A percentile compares a stretch with the other conserved stretches of the same genome.
Evolutionary conservation across 768 basidiomycete species (phyloP).

Genomic region (Boletus rex-veris): DNA sequence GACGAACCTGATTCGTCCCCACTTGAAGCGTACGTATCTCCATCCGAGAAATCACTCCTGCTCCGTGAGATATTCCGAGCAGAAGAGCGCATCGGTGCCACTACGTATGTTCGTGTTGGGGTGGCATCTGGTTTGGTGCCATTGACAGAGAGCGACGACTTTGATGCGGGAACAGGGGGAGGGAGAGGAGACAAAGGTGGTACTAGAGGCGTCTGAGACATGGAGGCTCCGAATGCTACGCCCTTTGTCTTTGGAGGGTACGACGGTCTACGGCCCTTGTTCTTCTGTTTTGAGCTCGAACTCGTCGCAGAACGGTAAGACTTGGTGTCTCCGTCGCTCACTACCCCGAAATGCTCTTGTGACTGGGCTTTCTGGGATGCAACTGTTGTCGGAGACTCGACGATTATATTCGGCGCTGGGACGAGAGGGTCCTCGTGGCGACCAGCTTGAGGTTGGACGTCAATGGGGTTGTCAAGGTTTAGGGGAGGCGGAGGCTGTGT

Average conservation of each 20-base stretch:
- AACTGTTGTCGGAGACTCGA: conserved; percentile 23
- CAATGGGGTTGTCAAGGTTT: conserved; percentile 19
- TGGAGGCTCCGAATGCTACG: conserved; percentile 62
- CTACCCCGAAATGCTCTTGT: conserved; percentile 13
- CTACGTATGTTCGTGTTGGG: not conserved
- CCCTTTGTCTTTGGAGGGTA: conserved; percentile 43
- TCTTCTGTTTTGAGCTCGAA: conserved; percentile 26
- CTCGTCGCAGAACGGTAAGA: conserved; percentile 26
- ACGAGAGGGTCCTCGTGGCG: conserved; percentile 21
- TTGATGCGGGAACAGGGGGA: conserved; percentile 14
- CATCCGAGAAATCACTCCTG: conserved; percentile 30
- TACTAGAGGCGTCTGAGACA: conserved; percentile 55
- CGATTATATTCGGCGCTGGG: conserved; percentile 2
- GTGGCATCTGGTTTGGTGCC: conserved; percentile 11
- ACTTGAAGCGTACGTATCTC: conserved; percentile 24
- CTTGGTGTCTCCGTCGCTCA: conserved; percentile 25
- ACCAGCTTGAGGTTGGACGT: conserved; percentile 10
- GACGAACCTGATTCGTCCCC: conserved; percentile 32
- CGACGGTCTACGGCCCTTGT: conserved; percentile 14
- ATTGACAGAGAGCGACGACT: conserved; percentile 15
- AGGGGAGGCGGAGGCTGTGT: conserved; percentile 32
- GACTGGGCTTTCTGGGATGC: conserved; percentile 10
- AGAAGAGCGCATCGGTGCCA: conserved; percentile 9
- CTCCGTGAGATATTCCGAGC: conserved; percentile 10
- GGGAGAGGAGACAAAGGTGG: conserved; percentile 33